phyloP scores from a whole-genome alignment of 306 rosid genomes.

The Betula pendula region DNA sequence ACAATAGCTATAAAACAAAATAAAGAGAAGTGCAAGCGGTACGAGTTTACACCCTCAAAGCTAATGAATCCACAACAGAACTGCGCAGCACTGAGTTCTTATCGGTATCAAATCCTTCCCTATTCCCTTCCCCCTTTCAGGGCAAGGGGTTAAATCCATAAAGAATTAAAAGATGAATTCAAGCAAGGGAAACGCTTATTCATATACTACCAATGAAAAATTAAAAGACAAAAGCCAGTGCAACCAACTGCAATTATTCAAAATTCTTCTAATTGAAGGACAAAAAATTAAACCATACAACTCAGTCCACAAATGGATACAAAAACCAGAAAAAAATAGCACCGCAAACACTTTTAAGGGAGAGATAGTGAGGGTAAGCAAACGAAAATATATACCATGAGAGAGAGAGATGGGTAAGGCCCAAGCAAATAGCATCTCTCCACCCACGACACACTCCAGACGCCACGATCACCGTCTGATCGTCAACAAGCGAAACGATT shows the following conservation, averaged over 20 bases:
- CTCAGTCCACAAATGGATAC: background rate
- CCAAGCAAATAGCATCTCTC: conserved; percentile 85
- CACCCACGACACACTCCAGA: conserved; percentile 94
- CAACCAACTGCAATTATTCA: background rate
- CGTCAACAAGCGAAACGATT: conserved; percentile 68
- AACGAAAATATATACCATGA: conserved; percentile 53
- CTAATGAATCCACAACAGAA: conserved; percentile 7
- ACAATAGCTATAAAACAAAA: too few relatives aligned
- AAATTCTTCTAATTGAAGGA: background rate
- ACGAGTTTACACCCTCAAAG: conserved; percentile 1
- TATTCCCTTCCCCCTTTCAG: background rate
- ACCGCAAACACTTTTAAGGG: background rate
- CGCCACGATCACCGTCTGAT: conserved; percentile 68
- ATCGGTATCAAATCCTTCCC: background rate
- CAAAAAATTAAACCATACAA: background rate
- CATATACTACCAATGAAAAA: background rate
- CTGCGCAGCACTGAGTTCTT: background rate
- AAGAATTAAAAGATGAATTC: background rate
- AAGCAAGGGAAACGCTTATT: background rate
- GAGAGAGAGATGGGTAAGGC: conserved; percentile 77
- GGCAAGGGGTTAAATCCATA: background rate
- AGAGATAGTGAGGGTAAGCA: background rate
- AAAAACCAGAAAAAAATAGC: background rate
- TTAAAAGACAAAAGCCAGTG: background rate
- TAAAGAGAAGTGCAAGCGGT: background rate